Evolutionary conservation across 1,284 basidiomycete genomes (phyloP).

Genomic region (Amylostereum chailletii): DNA sequence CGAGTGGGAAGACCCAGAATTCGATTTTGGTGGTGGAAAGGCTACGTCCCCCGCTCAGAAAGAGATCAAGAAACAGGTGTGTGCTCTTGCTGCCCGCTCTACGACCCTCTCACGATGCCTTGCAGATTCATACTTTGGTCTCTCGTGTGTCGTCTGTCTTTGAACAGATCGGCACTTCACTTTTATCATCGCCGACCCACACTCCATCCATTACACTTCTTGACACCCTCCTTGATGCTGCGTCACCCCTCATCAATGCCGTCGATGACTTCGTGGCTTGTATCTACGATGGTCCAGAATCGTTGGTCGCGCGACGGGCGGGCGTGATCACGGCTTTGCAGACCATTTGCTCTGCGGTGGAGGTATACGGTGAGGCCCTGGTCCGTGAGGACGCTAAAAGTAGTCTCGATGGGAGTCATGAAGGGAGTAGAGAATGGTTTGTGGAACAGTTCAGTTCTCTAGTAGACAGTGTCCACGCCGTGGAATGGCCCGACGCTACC

Average conservation of each 20-base stretch:
- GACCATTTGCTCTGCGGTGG: not conserved
- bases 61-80: constrained; percentile 46
- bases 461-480: no score
- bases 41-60: constrained; percentile 27
- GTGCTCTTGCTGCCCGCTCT: constrained; percentile 5
- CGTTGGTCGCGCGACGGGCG: not conserved
- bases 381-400: no score
- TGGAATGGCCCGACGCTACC: no score
- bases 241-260: not conserved
- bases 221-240: not conserved
- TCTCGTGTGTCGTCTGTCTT: not conserved
- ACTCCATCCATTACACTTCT: not conserved
- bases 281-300: not conserved
- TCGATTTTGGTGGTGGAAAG: constrained; percentile 19
- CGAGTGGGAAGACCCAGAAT: constrained; percentile 62
- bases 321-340: not conserved
- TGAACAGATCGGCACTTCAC: not conserved
- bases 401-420: no score
- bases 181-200: not conserved
- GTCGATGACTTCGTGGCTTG: not conserved
- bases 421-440: no score
- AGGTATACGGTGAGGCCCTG: no score
- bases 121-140: not conserved
- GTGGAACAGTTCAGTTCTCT: no score
- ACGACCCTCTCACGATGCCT: not conserved